A percentile compares a stretch with the other conserved stretches of the same genome.
phyloP scores from a whole-genome alignment of 2,329 filamentous ascomycete species.

The Ophiostoma himal-ulmi region DNA sequence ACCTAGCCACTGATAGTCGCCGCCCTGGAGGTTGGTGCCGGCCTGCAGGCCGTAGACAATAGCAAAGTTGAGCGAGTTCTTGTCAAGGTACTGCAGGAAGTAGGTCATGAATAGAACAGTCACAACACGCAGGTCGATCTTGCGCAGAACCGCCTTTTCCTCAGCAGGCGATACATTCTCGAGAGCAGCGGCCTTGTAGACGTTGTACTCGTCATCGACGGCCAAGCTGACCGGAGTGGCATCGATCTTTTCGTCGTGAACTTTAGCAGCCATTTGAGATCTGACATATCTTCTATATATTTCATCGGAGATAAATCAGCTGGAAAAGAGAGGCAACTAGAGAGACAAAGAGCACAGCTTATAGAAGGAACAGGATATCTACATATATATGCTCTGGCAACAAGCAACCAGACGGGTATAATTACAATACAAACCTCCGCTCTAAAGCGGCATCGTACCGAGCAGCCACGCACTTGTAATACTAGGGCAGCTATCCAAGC shows the following conservation, averaged over 20 bases:
- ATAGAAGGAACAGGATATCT: background rate
- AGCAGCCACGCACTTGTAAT: background rate
- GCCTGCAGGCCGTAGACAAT: conserved; percentile 23
- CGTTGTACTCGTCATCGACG: conserved; percentile 7
- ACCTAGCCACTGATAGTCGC: conserved; percentile 34
- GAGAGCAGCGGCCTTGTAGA: background rate
- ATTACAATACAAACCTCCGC: background rate
- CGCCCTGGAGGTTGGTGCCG: conserved; percentile 29
- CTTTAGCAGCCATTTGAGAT: background rate
- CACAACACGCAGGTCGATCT: conserved; percentile 53
- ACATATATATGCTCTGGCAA: background rate
- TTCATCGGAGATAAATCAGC: background rate
- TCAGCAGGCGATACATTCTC: conserved; percentile 24
- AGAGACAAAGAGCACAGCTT: background rate
- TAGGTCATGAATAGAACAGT: conserved; percentile 54
- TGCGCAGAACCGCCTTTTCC: conserved; percentile 41
- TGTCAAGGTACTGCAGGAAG: conserved; percentile 58
- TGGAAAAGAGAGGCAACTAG: background rate
- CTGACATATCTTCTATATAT: background rate
- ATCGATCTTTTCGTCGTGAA: background rate
- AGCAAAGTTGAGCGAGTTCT: conserved; percentile 31
- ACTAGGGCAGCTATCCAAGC: background rate
- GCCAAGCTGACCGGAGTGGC: background rate
- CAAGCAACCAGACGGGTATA: background rate
- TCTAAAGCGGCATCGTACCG: background rate